Conservation (phyloP, 306 rosid genomes). For the Alnus rubra region DNA sequence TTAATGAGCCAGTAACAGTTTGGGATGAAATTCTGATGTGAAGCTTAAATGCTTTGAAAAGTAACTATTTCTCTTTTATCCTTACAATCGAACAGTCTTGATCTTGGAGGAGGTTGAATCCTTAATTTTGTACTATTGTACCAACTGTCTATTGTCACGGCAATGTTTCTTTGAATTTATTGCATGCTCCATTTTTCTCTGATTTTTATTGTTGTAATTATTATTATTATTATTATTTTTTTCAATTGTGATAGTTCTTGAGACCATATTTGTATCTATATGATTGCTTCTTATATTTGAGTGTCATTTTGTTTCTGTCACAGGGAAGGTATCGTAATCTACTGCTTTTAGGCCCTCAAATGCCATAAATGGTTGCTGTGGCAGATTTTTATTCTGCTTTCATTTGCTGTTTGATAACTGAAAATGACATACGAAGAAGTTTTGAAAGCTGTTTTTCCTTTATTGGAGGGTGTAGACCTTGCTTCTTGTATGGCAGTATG, state of each 20-base stretch:
- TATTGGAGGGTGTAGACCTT: constrained; percentile 84
- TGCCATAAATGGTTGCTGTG: constrained; percentile 17
- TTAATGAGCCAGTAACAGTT: too few species aligned
- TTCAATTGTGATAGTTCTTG: background rate
- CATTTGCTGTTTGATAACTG: constrained; percentile 18
- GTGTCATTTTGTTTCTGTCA: constrained; percentile 10
- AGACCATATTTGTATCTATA: background rate
- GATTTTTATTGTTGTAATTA: too few species aligned
- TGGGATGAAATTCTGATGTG: too few species aligned
- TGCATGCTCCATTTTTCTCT: background rate
- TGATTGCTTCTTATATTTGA: constrained; percentile 11
- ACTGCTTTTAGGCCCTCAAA: constrained; percentile 16
- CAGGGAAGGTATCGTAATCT: constrained; percentile 12
- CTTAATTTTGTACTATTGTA: background rate
- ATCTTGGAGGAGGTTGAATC: background rate
- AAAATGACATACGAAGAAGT: constrained; percentile 71
- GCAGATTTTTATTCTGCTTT: background rate
- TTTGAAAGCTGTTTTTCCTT: constrained; percentile 82
- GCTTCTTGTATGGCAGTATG: constrained; percentile 81
- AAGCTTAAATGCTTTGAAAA: too few species aligned
- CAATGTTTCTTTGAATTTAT: background rate
- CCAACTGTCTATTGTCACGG: background rate
- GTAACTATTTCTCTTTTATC: background rate
- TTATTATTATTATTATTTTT: background rate
- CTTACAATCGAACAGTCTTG: background rate